Evolutionary conservation across 768 basidiomycete species (phyloP).

Genomic region (Boletales sp.): DNA sequence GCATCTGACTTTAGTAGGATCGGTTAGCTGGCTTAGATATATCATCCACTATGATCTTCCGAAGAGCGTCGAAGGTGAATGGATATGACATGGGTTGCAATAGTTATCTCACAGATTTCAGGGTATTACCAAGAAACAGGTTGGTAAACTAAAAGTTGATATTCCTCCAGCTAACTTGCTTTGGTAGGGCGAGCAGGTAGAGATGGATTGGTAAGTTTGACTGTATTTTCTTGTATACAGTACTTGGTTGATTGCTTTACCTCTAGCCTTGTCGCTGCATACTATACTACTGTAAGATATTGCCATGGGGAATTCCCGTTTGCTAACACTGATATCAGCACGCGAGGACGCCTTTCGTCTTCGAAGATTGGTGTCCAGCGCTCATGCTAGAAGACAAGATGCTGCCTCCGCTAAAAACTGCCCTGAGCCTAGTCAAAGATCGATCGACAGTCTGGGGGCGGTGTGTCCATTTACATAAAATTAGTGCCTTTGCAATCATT

Average conservation of each 20-base stretch:
- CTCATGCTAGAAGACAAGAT: conserved; percentile 43
- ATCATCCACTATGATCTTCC: conserved; percentile 82
- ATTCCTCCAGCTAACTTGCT: conserved; percentile 1
- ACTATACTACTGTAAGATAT: conserved; percentile 69
- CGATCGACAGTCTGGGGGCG: conserved; percentile 57
- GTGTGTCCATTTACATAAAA: conserved; percentile 35
- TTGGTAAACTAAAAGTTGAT: conserved; percentile 22
- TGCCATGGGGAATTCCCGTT: background rate
- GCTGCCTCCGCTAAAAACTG: conserved; percentile 43
- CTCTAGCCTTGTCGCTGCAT: conserved; percentile 74
- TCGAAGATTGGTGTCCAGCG: conserved; percentile 45
- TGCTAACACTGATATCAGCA: conserved; percentile 38
- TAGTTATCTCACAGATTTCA: conserved; percentile 23
- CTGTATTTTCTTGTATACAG: background rate
- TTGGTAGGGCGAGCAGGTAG: conserved; percentile 70
- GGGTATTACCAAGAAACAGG: conserved; percentile 90
- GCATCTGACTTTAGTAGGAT: background rate
- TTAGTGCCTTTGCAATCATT: conserved; percentile 11
- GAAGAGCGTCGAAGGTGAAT: conserved; percentile 75
- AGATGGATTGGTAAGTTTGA: conserved; percentile 59
- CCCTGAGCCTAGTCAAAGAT: conserved; percentile 65
- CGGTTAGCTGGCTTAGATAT: conserved; percentile 41
- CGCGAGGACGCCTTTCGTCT: conserved; percentile 69
- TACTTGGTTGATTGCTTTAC: background rate
- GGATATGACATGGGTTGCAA: background rate